Evolutionary conservation across 129 eudicot species (phyloP).

Genomic region (Pulicaria dysenterica): DNA sequence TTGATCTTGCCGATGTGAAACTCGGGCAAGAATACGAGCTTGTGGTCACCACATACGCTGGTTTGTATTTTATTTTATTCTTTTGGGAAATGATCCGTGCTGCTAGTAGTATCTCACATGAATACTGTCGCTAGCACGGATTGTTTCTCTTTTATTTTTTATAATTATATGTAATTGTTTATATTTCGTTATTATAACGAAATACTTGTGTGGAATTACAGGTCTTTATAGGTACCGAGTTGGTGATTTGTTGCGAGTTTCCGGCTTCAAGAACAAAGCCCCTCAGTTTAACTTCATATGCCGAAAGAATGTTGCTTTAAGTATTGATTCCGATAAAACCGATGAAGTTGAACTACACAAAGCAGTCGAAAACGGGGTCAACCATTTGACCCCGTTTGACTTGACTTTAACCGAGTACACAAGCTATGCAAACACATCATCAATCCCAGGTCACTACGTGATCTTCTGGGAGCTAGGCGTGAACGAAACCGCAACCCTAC

Average conservation of each 20-base stretch:
- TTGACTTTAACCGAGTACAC: slow-evolving; percentile 64
- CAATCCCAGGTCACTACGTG: slow-evolving; percentile 77
- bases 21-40: slow-evolving; percentile 81
- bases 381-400: slow-evolving; percentile 60
- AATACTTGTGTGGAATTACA: slow-evolving; percentile 25
- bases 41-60: slow-evolving; percentile 81
- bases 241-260: slow-evolving; percentile 70
- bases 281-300: slow-evolving; percentile 75
- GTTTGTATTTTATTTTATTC: slow-evolving; percentile 27
- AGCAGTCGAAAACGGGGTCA: slow-evolving; percentile 56
- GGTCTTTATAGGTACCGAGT: slow-evolving; percentile 78
- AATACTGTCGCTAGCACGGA: too few relatives aligned
- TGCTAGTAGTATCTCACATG: too few relatives aligned
- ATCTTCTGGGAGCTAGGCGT: slow-evolving; percentile 65
- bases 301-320: slow-evolving; percentile 69
- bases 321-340: slow-evolving; percentile 78
- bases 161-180: neutral
- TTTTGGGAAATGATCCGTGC: neutral
- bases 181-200: neutral
- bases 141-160: neutral
- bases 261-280: slow-evolving; percentile 79
- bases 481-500: slow-evolving; percentile 45
- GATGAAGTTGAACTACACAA: slow-evolving; percentile 77
- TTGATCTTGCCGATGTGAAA: slow-evolving; percentile 68
- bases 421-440: slow-evolving; percentile 65